Base-by-base conservation (phyloP, 2,329 filamentous ascomycete genomes). In the Colletotrichum aenigma region DNA sequence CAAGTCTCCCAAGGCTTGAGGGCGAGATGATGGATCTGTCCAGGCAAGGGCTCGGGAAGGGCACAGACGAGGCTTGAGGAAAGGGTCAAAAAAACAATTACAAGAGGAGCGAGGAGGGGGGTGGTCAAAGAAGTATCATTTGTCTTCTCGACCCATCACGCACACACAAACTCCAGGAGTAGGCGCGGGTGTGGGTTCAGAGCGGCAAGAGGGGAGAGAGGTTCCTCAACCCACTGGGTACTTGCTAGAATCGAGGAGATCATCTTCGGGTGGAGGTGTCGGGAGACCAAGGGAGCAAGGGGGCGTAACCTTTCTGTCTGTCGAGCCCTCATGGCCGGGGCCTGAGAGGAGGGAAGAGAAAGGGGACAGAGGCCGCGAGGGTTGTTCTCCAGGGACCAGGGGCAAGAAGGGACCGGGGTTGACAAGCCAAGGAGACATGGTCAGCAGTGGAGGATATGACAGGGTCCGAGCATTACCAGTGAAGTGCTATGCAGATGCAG, bases 221-320 rank as follows among this genome's bases (percentile, higher is more conserved):
- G 28, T 26, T 15, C 34, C 36, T 71, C 69, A 24, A 56, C 56
- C 69, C 56, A 68, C 73, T 71, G 70, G 64, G 70, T 76, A 58
- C 64, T 70, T 70, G 70, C 70, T 61, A 68, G 58, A 65, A 74
- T 48, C 43, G 69, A 77, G 76, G 66, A 77, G 76, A 78, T 78
- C 76, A 77, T 75, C 48, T 71, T 66, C 70, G 71, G 71, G 75
- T 77, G 75, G 71, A 77, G 71, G 66, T 72, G 72, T 74, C 75
- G 75, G 75, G 52, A 65, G 61, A 71, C 75, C 72, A 72, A 78
- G 67, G 76, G 75, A 77, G 76, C 75, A 78, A 72, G 75, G 76
- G 65, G 75, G 71, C 58, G 43, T 13, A 52, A 52, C 43, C 60
- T 66, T 48, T 60, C 66, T 69, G 43, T 65, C 56, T 62, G 62